Conservation (phyloP, 129 eudicot genomes). For the Pittosporum tobira region DNA sequence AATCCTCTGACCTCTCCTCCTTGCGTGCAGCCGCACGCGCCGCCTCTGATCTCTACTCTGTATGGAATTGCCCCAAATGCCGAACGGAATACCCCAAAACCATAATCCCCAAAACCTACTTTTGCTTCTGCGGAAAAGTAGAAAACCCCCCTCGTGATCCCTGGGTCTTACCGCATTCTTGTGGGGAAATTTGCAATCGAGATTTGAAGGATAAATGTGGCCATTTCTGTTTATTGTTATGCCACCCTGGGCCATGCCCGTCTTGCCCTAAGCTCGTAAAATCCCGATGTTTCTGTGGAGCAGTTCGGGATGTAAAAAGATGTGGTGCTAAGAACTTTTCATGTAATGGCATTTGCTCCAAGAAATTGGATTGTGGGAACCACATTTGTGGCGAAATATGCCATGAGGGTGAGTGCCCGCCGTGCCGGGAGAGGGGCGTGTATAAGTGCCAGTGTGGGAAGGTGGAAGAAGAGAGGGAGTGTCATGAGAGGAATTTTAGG, state of each 20-base stretch:
- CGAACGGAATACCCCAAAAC: slow-evolving; percentile 69
- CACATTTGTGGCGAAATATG: slow-evolving; percentile 72
- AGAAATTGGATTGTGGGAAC: slow-evolving; percentile 50
- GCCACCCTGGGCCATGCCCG: slow-evolving; percentile 99
- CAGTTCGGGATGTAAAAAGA: slow-evolving; percentile 50
- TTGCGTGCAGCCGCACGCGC: slow-evolving; percentile 74
- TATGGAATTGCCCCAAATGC: slow-evolving; percentile 96
- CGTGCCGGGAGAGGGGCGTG: slow-evolving; percentile 49
- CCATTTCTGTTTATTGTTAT: slow-evolving; percentile 67
- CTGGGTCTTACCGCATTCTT: slow-evolving; percentile 92
- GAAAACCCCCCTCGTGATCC: slow-evolving; percentile 83
- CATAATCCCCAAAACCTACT: slow-evolving; percentile 54
- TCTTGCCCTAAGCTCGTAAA: slow-evolving; percentile 82
- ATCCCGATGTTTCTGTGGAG: slow-evolving; percentile 70
- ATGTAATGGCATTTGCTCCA: slow-evolving; percentile 52
- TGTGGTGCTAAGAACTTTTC: slow-evolving; percentile 93
- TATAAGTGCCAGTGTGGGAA: slow-evolving; percentile 70
- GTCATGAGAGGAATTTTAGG: slow-evolving; percentile 58
- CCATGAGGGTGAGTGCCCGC: slow-evolving; percentile 74
- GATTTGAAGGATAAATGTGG: slow-evolving; percentile 64
- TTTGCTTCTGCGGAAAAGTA: slow-evolving; percentile 73
- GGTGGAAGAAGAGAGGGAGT: slow-evolving; percentile 56
- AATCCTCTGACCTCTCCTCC: slow-evolving; percentile 54
- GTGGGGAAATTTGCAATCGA: slow-evolving; percentile 77
- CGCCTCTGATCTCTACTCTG: slow-evolving; percentile 40